A percentile compares a stretch with the other conserved stretches of the same genome.
These are phyloP conservation scores for Paraconiothyrium brasiliense DNA, from an alignment of 2,329 filamentous ascomycete species.

Conservation along the genomic window DNA sequence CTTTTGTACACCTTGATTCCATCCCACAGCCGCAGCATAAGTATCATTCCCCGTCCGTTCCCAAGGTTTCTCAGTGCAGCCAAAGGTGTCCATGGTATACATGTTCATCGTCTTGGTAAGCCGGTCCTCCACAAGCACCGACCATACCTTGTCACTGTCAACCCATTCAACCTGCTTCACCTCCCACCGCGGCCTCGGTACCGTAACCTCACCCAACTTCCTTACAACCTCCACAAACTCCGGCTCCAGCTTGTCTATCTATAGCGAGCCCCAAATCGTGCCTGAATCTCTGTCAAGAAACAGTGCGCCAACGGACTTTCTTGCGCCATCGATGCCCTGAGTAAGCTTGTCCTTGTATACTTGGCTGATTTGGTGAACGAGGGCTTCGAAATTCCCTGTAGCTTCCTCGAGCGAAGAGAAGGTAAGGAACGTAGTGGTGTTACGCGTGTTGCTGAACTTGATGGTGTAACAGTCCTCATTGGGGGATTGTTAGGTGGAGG, in stretches of 20 bases:
- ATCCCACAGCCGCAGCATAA: neutral
- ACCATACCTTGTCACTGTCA: neutral
- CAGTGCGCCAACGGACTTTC: neutral
- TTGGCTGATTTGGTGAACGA: no score
- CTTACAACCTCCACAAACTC: neutral
- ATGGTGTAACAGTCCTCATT: no score
- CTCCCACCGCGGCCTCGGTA: neutral
- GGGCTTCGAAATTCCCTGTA: no score
- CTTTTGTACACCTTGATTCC: neutral
- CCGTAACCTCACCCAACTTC: neutral
- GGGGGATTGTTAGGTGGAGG: no score
- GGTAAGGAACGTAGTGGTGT: no score
- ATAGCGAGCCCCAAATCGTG: neutral
- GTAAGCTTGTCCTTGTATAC: no score
- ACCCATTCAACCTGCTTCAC: neutral
- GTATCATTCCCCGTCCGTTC: neutral
- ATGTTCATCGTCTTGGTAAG: neutral
- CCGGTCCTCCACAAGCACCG: neutral
- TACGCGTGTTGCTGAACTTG: no score
- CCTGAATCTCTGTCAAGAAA: neutral
- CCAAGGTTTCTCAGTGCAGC: neutral
- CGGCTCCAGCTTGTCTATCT: neutral
- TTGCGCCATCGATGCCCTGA: neutral
- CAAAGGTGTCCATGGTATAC: neutral
- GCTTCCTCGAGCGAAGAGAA: no score